Evolutionary conservation across 73 alveolate genomes (phyloP).

Genomic region (Breviolum minutum): DNA sequence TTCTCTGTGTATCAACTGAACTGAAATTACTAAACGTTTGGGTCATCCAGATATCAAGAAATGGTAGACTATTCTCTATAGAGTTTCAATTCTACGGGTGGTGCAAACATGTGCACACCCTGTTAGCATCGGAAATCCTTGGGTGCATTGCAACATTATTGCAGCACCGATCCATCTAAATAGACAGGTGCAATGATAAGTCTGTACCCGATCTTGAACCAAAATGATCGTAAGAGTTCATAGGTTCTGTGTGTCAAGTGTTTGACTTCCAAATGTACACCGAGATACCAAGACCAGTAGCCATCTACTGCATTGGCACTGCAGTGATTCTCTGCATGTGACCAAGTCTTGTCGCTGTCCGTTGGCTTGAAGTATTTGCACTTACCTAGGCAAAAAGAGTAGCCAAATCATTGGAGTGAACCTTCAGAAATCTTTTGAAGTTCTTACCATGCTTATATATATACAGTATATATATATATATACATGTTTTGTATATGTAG

Average conservation of each 20-base stretch:
- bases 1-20: too few species aligned
- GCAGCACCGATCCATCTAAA: too few species aligned
- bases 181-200: too few species aligned
- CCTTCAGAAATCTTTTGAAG: neutral
- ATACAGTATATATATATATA: neutral
- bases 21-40: too few species aligned
- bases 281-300: neutral
- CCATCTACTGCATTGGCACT: neutral
- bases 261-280: neutral
- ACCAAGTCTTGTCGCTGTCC: neutral
- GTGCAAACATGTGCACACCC: too few species aligned
- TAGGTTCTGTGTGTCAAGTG: neutral
- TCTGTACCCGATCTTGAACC: too few species aligned
- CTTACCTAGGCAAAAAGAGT: neutral
- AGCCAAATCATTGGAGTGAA: neutral
- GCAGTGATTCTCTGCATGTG: neutral
- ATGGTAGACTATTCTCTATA: too few species aligned
- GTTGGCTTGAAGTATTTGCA: conserved; percentile 19
- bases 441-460: neutral
- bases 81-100: too few species aligned
- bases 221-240: too few species aligned
- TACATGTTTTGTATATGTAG: neutral
- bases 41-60: too few species aligned
- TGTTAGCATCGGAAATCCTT: too few species aligned
- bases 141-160: too few species aligned